These are phyloP conservation scores for Pseudoneurospora amorphoporcata DNA, from an alignment of 495 filamentous ascomycete genomes.

Conservation along the genomic window DNA sequence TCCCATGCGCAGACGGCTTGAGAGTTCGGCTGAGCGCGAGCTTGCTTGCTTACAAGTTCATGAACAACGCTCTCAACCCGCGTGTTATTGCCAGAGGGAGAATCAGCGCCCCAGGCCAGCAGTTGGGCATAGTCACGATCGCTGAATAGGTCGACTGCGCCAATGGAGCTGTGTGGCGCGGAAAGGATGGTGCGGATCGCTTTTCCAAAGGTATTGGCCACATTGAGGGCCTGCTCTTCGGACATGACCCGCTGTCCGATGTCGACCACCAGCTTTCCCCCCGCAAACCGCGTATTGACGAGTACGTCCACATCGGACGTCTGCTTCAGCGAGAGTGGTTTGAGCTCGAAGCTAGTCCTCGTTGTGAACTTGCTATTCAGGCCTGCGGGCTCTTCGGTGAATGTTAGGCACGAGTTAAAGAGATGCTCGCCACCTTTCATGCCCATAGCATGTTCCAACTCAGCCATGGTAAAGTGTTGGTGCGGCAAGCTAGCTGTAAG, in stretches of 20 bases:
- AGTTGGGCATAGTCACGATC: slow-evolving; percentile 35
- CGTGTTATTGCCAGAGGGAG: slow-evolving; percentile 6
- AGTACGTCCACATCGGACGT: slow-evolving; percentile 35
- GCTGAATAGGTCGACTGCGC: slow-evolving; percentile 33
- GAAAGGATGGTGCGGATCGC: slow-evolving; percentile 33
- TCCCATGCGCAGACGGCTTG: slow-evolving; percentile 38
- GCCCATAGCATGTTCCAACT: slow-evolving; percentile 34
- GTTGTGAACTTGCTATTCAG: slow-evolving; percentile 29
- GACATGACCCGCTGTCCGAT: slow-evolving; percentile 35
- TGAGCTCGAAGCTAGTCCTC: slow-evolving; percentile 23
- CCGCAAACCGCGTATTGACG: slow-evolving; percentile 27
- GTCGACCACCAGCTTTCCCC: slow-evolving; percentile 28
- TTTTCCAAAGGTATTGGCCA: slow-evolving; percentile 32
- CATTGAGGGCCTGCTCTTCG: slow-evolving; percentile 27
- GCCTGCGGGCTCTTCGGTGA: slow-evolving; percentile 29
- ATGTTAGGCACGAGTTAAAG: slow-evolving; percentile 38
- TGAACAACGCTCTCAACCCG: slow-evolving; percentile 23
- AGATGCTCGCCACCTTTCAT: slow-evolving; percentile 29
- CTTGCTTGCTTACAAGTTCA: slow-evolving; percentile 25
- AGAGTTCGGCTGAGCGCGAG: slow-evolving; percentile 22
- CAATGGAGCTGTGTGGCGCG: slow-evolving; percentile 22
- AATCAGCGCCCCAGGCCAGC: slow-evolving; percentile 26
- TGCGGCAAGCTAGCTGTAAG: slow-evolving; percentile 24
- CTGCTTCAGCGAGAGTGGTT: slow-evolving; percentile 30
- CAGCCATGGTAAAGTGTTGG: slow-evolving; percentile 31